Base-by-base conservation (phyloP, 306 rosid species). In the Biancaea sappan region DNA sequence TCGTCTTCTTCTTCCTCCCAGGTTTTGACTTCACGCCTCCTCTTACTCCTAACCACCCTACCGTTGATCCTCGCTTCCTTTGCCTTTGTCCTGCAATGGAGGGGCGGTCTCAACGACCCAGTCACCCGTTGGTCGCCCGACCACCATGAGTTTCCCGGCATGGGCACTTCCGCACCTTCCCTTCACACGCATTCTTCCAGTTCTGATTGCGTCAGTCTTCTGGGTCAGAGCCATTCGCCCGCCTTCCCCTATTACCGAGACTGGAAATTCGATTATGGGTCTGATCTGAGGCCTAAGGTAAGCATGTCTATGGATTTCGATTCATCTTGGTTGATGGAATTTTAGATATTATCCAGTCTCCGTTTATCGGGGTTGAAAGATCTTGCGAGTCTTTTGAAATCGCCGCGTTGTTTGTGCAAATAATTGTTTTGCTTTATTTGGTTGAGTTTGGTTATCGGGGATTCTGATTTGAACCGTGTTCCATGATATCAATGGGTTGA, bases 221-320 rank as follows among this genome's bases (percentile, higher is more conserved):
- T 91, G 6, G 73, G 77, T 0, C 83, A 80, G 21, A 52, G 79
- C 8, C 86, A 73, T 40, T 77, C 88, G 22, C 90, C 88, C 2
- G 60, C 92, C 1, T 94, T 94, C 48, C 96, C 99, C 0, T 94
- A 90, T 73, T 94, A 69, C 57, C 82, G 84, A 8, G 89, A 84
- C 41, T 94, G 95, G 95, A 84, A 51, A 58, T 85, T 87, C 51
- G 93, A 87, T 73, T 79, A 41, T 77, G 64, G 34, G 6, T 48
- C 87, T 67, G 88, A 90, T 89, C 95, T 90, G 77, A 83, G 67
- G 11, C 99, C 97, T 2, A 91, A 91, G 96, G 98, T 89, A 16
- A 56, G 50, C 59, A 34, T 12, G 13, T 44, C 18, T 53, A 7
- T 18, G 12, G 37, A 43, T 5, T 69, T 70, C 66, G 35, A 40